Evolutionary conservation across 1,139 yeast genomes (phyloP).

Genomic region (Suhomyces chickasaworum): DNA sequence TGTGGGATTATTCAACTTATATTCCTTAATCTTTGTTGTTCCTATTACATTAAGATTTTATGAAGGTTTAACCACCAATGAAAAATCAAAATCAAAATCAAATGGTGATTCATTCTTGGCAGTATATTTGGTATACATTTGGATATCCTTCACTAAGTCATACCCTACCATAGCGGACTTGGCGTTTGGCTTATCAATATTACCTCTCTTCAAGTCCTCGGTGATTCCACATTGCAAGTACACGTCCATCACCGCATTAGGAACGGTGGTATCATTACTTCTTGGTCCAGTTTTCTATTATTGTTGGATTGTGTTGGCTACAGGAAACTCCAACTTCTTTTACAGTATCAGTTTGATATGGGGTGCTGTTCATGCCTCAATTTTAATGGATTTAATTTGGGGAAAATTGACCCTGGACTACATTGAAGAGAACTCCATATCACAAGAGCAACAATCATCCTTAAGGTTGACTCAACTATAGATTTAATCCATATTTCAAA

Average conservation of each 20-base stretch:
- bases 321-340: conserved; percentile 94
- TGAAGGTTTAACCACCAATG: conserved; percentile 22
- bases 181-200: conserved; percentile 63
- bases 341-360: conserved; percentile 89
- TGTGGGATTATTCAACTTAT: conserved; percentile 79
- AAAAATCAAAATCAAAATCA: conserved; percentile 14
- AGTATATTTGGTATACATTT: conserved; percentile 59
- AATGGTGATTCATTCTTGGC: conserved; percentile 66
- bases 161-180: conserved; percentile 89
- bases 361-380: conserved; percentile 68
- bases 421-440: conserved; percentile 44
- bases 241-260: conserved; percentile 37
- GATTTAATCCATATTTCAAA: not conserved
- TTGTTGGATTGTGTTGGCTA: conserved; percentile 91
- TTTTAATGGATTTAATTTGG: conserved; percentile 82
- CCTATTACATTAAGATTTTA: conserved; percentile 75
- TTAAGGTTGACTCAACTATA: conserved; percentile 47
- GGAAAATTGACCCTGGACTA: conserved; percentile 73
- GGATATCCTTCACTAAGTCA: conserved; percentile 74
- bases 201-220: conserved; percentile 57
- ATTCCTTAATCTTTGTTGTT: conserved; percentile 62
- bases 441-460: conserved; percentile 18
- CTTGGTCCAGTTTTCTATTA: conserved; percentile 90
- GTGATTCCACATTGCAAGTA: conserved; percentile 38
- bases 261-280: conserved; percentile 40